These are phyloP conservation scores for Populus deltoides DNA, from an alignment of 345 rosid species.

Conservation along the genomic window DNA sequence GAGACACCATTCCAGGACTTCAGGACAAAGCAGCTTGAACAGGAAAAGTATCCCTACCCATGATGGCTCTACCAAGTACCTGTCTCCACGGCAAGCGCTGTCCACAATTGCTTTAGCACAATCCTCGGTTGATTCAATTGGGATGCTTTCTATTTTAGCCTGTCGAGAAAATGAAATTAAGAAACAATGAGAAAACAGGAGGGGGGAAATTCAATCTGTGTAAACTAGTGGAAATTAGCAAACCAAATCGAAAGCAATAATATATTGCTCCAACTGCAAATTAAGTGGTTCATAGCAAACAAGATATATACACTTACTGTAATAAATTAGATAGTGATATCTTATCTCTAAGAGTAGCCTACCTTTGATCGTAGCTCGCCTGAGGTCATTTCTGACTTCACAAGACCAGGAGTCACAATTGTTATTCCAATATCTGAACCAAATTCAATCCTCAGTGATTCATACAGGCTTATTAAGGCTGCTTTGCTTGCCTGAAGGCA, in stretches of 20 bases:
- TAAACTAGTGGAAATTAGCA: too few species aligned
- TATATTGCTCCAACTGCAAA: neutral
- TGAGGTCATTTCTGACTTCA: constrained; percentile 29
- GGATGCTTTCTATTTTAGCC: neutral
- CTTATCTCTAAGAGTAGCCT: too few species aligned
- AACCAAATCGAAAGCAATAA: neutral
- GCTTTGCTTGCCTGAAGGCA: constrained; percentile 40
- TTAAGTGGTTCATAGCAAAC: neutral
- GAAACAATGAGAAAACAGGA: neutral
- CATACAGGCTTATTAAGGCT: constrained; percentile 35
- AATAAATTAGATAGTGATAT: too few species aligned
- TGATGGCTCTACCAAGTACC: constrained; percentile 41
- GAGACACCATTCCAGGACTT: constrained; percentile 37
- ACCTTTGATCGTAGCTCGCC: constrained; percentile 4
- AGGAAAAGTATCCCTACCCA: constrained; percentile 44
- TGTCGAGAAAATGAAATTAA: neutral
- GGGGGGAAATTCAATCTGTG: too few species aligned
- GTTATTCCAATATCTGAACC: constrained; percentile 43
- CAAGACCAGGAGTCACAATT: constrained; percentile 41
- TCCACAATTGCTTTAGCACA: constrained; percentile 14
- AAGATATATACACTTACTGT: too few species aligned
- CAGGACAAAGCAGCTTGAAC: constrained; percentile 55
- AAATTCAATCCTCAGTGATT: constrained; percentile 45
- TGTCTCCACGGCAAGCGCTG: constrained; percentile 50
- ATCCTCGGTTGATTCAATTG: neutral